Base-by-base conservation (phyloP, 305 asterid species). In the Plantago rigida region DNA sequence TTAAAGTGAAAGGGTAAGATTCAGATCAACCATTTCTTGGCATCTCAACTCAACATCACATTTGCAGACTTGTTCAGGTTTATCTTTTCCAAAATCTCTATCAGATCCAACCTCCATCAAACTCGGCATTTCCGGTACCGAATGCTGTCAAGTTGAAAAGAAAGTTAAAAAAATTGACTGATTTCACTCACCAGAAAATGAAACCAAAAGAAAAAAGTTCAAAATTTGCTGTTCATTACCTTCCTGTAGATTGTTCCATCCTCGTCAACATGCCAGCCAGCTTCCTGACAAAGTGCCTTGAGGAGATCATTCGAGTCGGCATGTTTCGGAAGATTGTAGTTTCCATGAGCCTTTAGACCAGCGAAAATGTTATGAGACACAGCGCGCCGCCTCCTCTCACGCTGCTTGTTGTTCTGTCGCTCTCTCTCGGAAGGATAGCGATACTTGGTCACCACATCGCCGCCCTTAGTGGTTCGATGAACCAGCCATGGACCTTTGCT, bases 401-500 rank as follows among this genome's bases (percentile, higher is more conserved):
- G 70, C 57, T 83, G 77, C 77, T 75, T 85, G 51, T 89, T 87
- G 45, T 77, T 83, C 22, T 67, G 70, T n/a, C 90, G 54, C 71
- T 89, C 95, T 5, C 69, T 69, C 1, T 82, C 95, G 0, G 94
- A 78, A 4, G 95, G 95, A 53, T 67, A 79, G 0, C 97, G 85
- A 15, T 22, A 70, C 64, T 72, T 84, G 8, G 81, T 81, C 13
- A 70, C 75, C 0, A 69, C 50, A 0, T 69, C 77, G 0, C 87
- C 89, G 13, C 64, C 66, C 56, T 79, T 88, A 51, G 87, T 77
- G 46, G 71, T 9, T 47, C 90, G 74, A 5, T 81, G 78, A 8
- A 88, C 91, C 60, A 77, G 51, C 96, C 96, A 88, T 3, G 95
- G 90, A 45, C 94, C 94, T 45, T 72, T 82, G 42, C 81, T 81